phyloP scores from a whole-genome alignment of 345 rosid genomes.

The Eucalyptus leucophloia region DNA sequence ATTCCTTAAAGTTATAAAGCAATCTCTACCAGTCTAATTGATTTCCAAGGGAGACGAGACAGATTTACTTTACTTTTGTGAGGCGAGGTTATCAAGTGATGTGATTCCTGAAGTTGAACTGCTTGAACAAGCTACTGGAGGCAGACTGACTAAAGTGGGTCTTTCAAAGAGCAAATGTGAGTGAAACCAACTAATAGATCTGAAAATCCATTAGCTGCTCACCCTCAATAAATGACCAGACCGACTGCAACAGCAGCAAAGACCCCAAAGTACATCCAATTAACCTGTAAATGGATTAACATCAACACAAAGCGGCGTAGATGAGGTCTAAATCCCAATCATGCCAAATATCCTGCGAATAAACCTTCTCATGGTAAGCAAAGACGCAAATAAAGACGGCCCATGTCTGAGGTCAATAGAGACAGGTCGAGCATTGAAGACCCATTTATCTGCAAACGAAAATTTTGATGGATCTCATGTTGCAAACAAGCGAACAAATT shows the following conservation, averaged over 20 bases:
- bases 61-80: background rate
- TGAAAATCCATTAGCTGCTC: background rate
- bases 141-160: background rate
- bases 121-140: background rate
- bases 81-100: background rate
- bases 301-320: background rate
- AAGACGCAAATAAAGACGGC: constrained; percentile 73
- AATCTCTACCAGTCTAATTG: background rate
- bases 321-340: background rate
- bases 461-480: background rate
- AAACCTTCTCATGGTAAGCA: constrained; percentile 81
- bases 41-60: background rate
- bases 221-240: constrained; percentile 67
- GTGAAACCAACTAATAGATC: background rate
- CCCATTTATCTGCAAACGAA: constrained; percentile 44
- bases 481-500: background rate
- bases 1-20: background rate
- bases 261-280: constrained; percentile 78
- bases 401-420: constrained; percentile 88
- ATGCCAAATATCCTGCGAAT: background rate
- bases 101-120: background rate
- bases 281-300: constrained; percentile 23
- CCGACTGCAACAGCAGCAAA: constrained; percentile 63
- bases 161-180: background rate
- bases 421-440: constrained; percentile 92